Evolutionary conservation across 1,284 basidiomycete genomes (phyloP).

Genomic region (Heliocybe sulcata): DNA sequence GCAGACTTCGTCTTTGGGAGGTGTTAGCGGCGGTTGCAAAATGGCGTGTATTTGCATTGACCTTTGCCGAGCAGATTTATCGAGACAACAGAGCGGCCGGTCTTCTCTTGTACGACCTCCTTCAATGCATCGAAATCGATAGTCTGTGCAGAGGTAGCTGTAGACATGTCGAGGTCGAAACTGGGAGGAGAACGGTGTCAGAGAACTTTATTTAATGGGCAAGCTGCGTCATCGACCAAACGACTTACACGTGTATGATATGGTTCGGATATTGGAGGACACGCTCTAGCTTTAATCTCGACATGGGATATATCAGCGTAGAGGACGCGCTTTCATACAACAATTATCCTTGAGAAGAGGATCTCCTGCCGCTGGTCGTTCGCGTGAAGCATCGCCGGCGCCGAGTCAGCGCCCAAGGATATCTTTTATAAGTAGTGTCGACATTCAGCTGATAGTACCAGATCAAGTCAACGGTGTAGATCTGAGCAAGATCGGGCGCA

Average conservation of each 20-base stretch:
- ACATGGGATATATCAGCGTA: too few species aligned
- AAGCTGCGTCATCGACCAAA: neutral
- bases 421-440: too few species aligned
- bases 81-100: conserved; percentile 8
- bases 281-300: too few species aligned
- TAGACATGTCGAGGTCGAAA: neutral
- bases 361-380: too few species aligned
- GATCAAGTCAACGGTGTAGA: too few species aligned
- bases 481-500: too few species aligned
- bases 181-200: neutral
- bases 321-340: too few species aligned
- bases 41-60: conserved; percentile 4
- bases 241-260: neutral
- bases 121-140: conserved; percentile 14
- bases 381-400: too few species aligned
- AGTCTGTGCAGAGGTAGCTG: conserved; percentile 4
- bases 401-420: too few species aligned
- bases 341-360: too few species aligned
- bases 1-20: conserved; percentile 15
- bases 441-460: too few species aligned
- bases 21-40: neutral
- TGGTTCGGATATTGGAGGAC: neutral
- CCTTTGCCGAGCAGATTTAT: conserved; percentile 18
- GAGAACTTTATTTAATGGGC: neutral
- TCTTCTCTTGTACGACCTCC: conserved; percentile 10